Evolutionary conservation across 1,284 basidiomycete genomes (phyloP).

Genomic region (Xerocomus amazonicus): DNA sequence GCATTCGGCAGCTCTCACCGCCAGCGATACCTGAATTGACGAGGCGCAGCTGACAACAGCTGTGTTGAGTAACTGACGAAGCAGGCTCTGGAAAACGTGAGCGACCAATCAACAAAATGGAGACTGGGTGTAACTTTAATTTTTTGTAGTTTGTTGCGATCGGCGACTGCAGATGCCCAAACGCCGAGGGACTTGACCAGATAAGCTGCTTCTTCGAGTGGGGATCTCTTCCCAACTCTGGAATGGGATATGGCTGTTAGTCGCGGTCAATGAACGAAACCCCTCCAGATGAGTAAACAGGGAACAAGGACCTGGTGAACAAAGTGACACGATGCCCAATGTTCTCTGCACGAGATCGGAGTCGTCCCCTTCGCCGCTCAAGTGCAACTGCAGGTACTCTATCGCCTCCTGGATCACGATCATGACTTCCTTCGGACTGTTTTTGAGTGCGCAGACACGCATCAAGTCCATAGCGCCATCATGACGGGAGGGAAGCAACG

Average conservation of each 20-base stretch:
- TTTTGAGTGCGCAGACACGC: conserved; percentile 16
- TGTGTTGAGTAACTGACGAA: conserved; percentile 41
- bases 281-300: not conserved
- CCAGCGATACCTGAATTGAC: conserved; percentile 41
- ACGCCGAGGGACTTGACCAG: conserved; percentile 29
- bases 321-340: conserved; percentile 38
- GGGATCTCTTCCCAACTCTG: conserved; percentile 42
- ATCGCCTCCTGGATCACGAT: conserved; percentile 58
- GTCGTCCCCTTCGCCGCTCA: conserved; percentile 29
- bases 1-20: conserved; percentile 44
- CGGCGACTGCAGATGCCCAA: conserved; percentile 33
- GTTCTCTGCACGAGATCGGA: conserved; percentile 30
- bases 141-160: conserved; percentile 19
- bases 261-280: not conserved
- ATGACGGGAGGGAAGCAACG: conserved; percentile 20
- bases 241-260: conserved; percentile 49
- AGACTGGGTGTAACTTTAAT: conserved; percentile 27
- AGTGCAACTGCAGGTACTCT: conserved; percentile 43
- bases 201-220: conserved; percentile 37
- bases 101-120: not conserved
- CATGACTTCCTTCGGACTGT: conserved; percentile 52
- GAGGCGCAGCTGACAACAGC: conserved; percentile 40
- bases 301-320: conserved; percentile 36
- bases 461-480: conserved; percentile 23
- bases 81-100: conserved; percentile 33